These are phyloP conservation scores for Diaporthe sp. DNA, from an alignment of 2,329 filamentous ascomycete species.

Conservation along the genomic window DNA sequence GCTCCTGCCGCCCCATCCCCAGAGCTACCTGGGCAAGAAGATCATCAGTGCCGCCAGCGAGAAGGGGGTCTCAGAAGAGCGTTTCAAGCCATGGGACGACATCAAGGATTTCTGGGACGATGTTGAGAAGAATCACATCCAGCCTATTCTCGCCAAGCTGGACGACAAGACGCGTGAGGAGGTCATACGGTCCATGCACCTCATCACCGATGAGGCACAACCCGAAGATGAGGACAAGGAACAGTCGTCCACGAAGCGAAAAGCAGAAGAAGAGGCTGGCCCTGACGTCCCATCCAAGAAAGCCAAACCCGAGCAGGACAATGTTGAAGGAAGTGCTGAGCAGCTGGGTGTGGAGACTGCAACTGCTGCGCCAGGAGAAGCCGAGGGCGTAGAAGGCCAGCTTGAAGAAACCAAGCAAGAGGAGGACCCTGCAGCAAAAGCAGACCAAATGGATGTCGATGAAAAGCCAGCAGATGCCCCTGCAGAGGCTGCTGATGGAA, in stretches of 20 bases:
- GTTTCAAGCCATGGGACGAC: constrained; percentile 79
- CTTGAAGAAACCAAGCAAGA: constrained; percentile 36
- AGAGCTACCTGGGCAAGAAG: constrained; percentile 86
- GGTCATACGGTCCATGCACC: constrained; percentile 74
- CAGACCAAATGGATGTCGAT: constrained; percentile 30
- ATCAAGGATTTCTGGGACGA: constrained; percentile 86
- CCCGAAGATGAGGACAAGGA: constrained; percentile 41
- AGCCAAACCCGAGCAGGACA: constrained; percentile 36
- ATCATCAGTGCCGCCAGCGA: constrained; percentile 84
- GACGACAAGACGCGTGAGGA: constrained; percentile 74
- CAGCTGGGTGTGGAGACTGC: background rate
- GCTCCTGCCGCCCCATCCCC: constrained; percentile 91
- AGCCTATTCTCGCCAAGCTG: constrained; percentile 75
- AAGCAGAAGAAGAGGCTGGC: constrained; percentile 35
- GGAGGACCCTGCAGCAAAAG: background rate
- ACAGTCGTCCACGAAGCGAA: constrained; percentile 32
- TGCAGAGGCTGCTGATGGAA: constrained; percentile 28
- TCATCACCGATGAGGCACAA: constrained; percentile 46
- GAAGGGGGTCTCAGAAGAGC: constrained; percentile 78
- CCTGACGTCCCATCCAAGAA: constrained; percentile 34
- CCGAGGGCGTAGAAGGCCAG: background rate
- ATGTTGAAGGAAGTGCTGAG: constrained; percentile 18
- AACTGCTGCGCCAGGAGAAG: background rate
- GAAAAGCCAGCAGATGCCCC: constrained; percentile 21
- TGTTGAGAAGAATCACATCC: constrained; percentile 84